Base-by-base conservation (phyloP, 2,329 filamentous ascomycete genomes). In the Phaeoacremonium minimum region DNA sequence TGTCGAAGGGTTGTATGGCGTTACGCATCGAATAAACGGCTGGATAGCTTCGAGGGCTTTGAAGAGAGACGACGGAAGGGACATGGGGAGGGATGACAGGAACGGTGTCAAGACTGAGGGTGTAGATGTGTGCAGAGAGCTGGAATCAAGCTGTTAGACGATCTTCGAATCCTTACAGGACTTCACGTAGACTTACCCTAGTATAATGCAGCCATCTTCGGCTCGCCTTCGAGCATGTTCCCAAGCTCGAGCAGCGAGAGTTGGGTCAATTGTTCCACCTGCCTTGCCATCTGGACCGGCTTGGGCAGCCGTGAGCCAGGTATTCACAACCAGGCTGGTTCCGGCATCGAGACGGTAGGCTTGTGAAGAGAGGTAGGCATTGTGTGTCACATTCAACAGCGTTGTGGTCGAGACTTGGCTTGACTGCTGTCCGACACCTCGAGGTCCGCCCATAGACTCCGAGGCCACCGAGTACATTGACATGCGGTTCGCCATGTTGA, bases 201-300 rank as follows among this genome's bases (percentile, higher is more conserved):
- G 65, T 36, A 97, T 73, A 45, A 98, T 85, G 56, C 90, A 96
- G 13, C 88, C 90, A 66, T 98, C 93, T 60, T 98, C 93, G 29
- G 93, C 93, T 66, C 93, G 80, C 44, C 93, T 81, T 48, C 91
- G 79, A 38, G 93, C 91, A 69, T 98, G 93, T 65, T 98, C 93
- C 91, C 93, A 98, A 4, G 90, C 89, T 57, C 87, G 80, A 35
- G 79, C 72, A 13, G 87, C 86, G 34, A 98, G 65, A 15, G 85
- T 77, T 29, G 77, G 65, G 62, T 98, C 93, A 29, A 97, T 78
- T 7, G 86, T 89, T 36, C 86, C 87, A 35, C 86, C 87, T 32
- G 72, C 69, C 38, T 76, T 73, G 26, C 85, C 85, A 51, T 88
- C 78, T 4, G 77, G 73, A 28, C 83, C 79, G 16, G 76, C 67